These are phyloP conservation scores for Fusarium chuoi DNA, from an alignment of 2,329 filamentous ascomycete genomes.

Conservation along the genomic window DNA sequence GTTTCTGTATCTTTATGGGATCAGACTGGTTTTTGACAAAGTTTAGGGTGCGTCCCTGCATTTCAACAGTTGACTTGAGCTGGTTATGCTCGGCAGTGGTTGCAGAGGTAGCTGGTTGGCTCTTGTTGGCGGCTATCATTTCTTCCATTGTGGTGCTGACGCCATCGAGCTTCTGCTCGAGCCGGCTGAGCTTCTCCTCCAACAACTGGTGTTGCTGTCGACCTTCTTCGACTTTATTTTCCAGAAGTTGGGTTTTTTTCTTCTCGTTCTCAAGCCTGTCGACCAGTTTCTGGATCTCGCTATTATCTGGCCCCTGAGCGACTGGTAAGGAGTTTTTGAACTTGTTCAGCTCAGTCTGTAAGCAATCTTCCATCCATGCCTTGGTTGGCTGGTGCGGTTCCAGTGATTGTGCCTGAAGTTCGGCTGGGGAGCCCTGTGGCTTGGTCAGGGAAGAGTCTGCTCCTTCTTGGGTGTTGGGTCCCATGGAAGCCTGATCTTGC, in stretches of 20 bases:
- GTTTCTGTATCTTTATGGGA: background rate
- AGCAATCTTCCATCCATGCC: conserved; percentile 1
- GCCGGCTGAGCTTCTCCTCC: conserved; percentile 29
- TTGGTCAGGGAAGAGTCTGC: background rate
- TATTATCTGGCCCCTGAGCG: background rate
- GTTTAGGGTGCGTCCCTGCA: conserved; percentile 10
- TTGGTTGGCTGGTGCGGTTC: conserved; percentile 10
- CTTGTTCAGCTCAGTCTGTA: conserved; percentile 26
- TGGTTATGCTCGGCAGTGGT: background rate
- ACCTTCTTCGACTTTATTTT: conserved; percentile 5
- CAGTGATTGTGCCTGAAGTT: background rate
- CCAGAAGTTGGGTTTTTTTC: conserved; percentile 21
- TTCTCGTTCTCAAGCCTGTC: conserved; percentile 24
- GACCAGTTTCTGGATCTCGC: conserved; percentile 19
- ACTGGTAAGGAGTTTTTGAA: conserved; percentile 11
- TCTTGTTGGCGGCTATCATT: background rate
- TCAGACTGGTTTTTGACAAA: conserved; percentile 3
- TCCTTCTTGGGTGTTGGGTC: background rate
- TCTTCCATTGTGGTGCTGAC: background rate
- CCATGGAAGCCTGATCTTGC: background rate
- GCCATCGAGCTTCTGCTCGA: conserved; percentile 44
- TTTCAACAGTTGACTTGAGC: conserved; percentile 1
- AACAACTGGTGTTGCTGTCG: conserved; percentile 16
- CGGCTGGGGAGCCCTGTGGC: background rate
- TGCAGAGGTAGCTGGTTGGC: background rate